phyloP scores from a whole-genome alignment of 2,329 filamentous ascomycete species.

The Ilyonectria destructans region DNA sequence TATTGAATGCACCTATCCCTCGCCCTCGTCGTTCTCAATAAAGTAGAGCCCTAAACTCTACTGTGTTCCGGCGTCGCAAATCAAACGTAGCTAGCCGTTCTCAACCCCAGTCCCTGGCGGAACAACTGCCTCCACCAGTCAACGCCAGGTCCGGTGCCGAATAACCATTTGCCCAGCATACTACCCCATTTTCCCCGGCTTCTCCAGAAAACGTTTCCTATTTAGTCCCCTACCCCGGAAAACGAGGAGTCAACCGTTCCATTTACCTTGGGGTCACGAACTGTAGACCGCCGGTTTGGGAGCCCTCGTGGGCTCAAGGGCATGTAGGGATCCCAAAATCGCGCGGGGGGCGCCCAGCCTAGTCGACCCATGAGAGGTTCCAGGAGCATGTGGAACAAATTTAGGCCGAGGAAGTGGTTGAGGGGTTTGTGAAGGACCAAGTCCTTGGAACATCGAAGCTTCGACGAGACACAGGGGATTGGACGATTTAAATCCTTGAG shows the following conservation, averaged over 20 bases:
- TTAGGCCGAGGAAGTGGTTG: not conserved
- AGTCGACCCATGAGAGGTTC: not conserved
- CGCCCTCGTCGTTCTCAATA: not conserved
- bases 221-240: not conserved
- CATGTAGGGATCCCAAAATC: not conserved
- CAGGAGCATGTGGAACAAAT: not conserved
- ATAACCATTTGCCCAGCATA: conserved; percentile 1
- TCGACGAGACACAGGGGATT: not conserved
- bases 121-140: conserved; percentile 14
- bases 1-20: not conserved
- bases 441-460: not conserved
- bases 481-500: not conserved
- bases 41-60: not conserved
- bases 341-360: not conserved
- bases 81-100: not conserved
- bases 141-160: not conserved
- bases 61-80: not conserved
- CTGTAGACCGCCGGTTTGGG: conserved; percentile 6
- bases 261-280: not conserved
- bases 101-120: not conserved
- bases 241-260: not conserved
- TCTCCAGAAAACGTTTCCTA: not conserved
- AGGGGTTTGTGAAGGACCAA: not conserved
- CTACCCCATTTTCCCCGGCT: conserved; percentile 13
- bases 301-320: not conserved